phyloP scores from a whole-genome alignment of 1,284 basidiomycete genomes.

The Neonothopanus nambi region DNA sequence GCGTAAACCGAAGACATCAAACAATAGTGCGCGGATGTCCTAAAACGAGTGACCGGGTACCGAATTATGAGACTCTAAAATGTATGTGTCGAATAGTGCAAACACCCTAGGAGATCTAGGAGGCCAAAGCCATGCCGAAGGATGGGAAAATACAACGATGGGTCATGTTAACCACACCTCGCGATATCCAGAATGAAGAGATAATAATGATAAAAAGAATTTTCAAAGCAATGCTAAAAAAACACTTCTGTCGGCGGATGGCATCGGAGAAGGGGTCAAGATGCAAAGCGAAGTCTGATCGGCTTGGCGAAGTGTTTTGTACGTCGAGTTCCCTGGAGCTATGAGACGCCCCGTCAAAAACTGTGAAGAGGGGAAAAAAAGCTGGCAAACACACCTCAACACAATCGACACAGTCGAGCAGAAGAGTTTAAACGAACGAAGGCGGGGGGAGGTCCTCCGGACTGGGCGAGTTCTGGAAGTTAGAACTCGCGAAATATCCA shows the following conservation, averaged over 20 bases:
- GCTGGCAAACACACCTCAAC: conserved; percentile 16
- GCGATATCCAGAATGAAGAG: conserved; percentile 11
- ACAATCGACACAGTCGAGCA: conserved; percentile 6
- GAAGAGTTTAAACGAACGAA: conserved; percentile 48
- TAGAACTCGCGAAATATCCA: conserved; percentile 68
- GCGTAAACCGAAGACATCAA: not conserved
- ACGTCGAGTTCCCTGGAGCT: conserved; percentile 7
- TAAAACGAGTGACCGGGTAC: conserved; percentile 11
- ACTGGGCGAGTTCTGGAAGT: conserved; percentile 79
- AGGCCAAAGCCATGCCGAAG: conserved; percentile 13
- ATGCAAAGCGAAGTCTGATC: conserved; percentile 15
- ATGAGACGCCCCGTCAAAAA: not conserved
- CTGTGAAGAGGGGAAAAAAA: conserved; percentile 26
- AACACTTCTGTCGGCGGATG: conserved; percentile 15
- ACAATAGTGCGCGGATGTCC: conserved; percentile 15
- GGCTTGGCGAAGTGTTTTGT: conserved; percentile 13
- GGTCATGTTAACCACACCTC: conserved; percentile 13
- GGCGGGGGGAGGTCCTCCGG: conserved; percentile 75
- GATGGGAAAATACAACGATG: conserved; percentile 13
- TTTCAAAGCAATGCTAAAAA: conserved; percentile 18
- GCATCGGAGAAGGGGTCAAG: conserved; percentile 9
- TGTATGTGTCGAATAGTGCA: conserved; percentile 7
- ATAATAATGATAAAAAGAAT: conserved; percentile 17
- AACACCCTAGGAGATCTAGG: not conserved
- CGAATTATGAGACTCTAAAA: conserved; percentile 7